Evolutionary conservation across 2,329 filamentous ascomycete genomes (phyloP).

Genomic region (Xylariaceae sp.): DNA sequence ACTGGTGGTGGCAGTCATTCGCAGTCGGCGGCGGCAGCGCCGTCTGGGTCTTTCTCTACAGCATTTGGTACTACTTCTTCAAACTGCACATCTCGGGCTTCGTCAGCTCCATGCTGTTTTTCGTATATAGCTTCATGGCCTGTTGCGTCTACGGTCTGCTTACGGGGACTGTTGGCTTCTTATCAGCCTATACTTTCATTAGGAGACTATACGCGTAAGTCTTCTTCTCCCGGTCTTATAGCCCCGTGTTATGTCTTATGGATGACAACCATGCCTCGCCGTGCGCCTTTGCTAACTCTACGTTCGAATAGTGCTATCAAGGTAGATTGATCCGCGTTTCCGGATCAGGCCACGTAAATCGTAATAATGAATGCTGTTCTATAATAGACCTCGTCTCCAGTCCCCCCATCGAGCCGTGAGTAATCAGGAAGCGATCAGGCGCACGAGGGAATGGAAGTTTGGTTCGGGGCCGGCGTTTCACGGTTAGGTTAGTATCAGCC

Average conservation of each 20-base stretch:
- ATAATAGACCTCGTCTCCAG: no score
- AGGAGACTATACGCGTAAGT: constrained; percentile 74
- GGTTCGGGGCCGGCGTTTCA: no score
- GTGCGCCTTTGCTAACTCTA: neutral
- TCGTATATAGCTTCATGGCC: constrained; percentile 77
- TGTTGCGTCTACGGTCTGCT: constrained; percentile 77
- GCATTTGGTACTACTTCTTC: constrained; percentile 76
- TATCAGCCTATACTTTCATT: constrained; percentile 80
- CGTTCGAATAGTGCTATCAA: no score
- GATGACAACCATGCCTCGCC: no score
- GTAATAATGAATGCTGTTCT: no score
- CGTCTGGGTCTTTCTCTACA: constrained; percentile 79
- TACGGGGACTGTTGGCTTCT: constrained; percentile 78
- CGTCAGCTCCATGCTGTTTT: constrained; percentile 75
- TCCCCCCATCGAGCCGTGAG: no score
- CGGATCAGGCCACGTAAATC: no score
- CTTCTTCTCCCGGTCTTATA: neutral
- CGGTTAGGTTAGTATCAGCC: no score
- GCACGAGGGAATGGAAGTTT: no score
- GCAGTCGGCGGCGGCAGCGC: constrained; percentile 71
- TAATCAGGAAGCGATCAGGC: no score
- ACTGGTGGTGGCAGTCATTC: constrained; percentile 93
- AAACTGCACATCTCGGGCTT: constrained; percentile 79
- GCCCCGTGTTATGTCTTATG: no score
- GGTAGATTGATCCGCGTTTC: no score